Percentiles rank a stretch among this genome's conserved stretches.
Evolutionary conservation across 371 early-diverging fungal genomes (phyloP).

Genomic region (Mortierella sp.): DNA sequence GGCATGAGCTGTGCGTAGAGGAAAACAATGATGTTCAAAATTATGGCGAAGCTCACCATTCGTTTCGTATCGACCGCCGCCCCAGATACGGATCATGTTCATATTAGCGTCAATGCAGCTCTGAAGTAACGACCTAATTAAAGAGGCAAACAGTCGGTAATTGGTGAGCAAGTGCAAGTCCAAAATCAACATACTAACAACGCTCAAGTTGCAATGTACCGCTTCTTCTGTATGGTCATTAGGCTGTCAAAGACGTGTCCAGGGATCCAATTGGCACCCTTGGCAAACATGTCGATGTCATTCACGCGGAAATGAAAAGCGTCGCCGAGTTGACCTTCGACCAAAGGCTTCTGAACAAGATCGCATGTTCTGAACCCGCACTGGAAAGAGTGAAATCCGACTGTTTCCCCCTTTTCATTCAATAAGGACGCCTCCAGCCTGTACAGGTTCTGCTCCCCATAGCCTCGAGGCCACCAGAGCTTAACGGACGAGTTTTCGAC

Average conservation of each 20-base stretch:
- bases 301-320: constrained; percentile 66
- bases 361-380: constrained; percentile 44
- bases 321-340: constrained; percentile 47
- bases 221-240: constrained; percentile 39
- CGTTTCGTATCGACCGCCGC: constrained; percentile 58
- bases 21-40: not conserved
- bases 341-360: constrained; percentile 31
- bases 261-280: constrained; percentile 71
- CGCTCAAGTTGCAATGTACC: not conserved
- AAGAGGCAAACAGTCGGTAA: not conserved
- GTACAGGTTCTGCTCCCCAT: constrained; percentile 61
- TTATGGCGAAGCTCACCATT: constrained; percentile 19
- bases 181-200: not conserved
- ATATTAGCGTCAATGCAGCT: constrained; percentile 60
- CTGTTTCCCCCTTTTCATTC: constrained; percentile 8
- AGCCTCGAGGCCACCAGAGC: constrained; percentile 64
- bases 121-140: constrained; percentile 40
- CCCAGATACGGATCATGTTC: constrained; percentile 69
- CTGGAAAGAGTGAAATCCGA: constrained; percentile 26
- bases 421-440: constrained; percentile 29
- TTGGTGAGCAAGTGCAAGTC: not conserved
- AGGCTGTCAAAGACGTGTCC: constrained; percentile 58
- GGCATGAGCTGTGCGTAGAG: no score
- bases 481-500: constrained; percentile 15
- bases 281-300: constrained; percentile 58